Conservation (phyloP, 257 asterid species). For the Solanum ahanhuiri region DNA sequence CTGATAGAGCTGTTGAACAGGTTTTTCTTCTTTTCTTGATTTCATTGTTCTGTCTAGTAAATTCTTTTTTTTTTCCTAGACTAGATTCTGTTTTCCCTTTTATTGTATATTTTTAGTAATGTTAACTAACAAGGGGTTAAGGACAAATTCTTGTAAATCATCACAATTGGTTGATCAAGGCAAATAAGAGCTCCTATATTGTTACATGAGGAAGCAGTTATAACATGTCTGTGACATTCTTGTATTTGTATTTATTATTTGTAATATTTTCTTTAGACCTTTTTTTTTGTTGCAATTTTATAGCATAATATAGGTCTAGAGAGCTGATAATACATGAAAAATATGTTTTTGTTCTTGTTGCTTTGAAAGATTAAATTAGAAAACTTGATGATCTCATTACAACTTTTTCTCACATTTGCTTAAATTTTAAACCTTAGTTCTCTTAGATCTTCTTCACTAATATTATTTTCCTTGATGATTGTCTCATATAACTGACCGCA, state of each 20-base stretch:
- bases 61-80: neutral
- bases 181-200: neutral
- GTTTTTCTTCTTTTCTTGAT: neutral
- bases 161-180: neutral
- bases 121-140: neutral
- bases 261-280: neutral
- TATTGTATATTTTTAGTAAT: neutral
- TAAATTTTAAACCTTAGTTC: neutral
- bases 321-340: neutral
- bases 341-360: neutral
- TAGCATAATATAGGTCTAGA: neutral
- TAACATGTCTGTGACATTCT: neutral
- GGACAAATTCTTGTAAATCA: neutral
- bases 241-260: neutral
- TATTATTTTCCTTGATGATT: neutral
- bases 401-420: neutral
- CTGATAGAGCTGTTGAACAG: constrained; percentile 18
- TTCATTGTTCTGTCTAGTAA: neutral
- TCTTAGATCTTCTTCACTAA: neutral
- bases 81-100: neutral
- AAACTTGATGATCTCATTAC: neutral
- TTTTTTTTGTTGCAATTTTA: neutral
- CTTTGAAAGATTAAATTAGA: neutral
- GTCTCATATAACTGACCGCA: neutral
- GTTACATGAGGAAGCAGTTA: neutral